Evolutionary conservation across 306 rosid genomes (phyloP).

Genomic region (Trichosanthes truncata): DNA sequence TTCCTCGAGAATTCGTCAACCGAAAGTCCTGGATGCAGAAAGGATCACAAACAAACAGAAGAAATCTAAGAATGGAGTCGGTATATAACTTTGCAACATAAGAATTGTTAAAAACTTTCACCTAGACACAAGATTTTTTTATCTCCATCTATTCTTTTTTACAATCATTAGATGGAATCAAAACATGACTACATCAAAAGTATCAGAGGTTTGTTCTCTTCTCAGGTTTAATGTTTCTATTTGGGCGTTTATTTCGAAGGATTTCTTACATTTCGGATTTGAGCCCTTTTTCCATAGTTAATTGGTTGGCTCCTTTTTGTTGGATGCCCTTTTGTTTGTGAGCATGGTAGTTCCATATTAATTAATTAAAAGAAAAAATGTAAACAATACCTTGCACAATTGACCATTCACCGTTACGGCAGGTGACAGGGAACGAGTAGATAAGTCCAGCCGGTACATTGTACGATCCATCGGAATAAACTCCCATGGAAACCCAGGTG

Average conservation of each 20-base stretch:
- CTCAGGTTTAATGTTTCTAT: too few relatives aligned
- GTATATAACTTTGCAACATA: background rate
- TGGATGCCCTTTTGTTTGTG: background rate
- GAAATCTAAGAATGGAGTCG: background rate
- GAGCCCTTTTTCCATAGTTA: background rate
- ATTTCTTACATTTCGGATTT: background rate
- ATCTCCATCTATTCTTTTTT: too few relatives aligned
- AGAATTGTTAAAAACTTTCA: too few relatives aligned
- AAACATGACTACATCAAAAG: too few relatives aligned
- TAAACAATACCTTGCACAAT: conserved; percentile 71
- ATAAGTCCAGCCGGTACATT: conserved; percentile 90
- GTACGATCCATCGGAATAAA: conserved; percentile 95
- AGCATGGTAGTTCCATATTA: background rate
- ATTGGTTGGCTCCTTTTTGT: too few relatives aligned
- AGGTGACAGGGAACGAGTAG: conserved; percentile 88
- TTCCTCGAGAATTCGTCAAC: conserved; percentile 85
- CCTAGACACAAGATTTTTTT: too few relatives aligned
- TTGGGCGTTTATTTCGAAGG: background rate
- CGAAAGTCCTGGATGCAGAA: conserved; percentile 44
- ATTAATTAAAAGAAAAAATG: background rate
- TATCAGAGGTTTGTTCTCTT: too few relatives aligned
- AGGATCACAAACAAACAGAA: background rate
- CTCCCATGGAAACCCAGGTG: conserved; percentile 97
- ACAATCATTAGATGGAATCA: too few relatives aligned
- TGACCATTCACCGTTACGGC: conserved; percentile 77